Base-by-base conservation (phyloP, 176 grass and related monocot genomes). In the Oryza coarctata region DNA sequence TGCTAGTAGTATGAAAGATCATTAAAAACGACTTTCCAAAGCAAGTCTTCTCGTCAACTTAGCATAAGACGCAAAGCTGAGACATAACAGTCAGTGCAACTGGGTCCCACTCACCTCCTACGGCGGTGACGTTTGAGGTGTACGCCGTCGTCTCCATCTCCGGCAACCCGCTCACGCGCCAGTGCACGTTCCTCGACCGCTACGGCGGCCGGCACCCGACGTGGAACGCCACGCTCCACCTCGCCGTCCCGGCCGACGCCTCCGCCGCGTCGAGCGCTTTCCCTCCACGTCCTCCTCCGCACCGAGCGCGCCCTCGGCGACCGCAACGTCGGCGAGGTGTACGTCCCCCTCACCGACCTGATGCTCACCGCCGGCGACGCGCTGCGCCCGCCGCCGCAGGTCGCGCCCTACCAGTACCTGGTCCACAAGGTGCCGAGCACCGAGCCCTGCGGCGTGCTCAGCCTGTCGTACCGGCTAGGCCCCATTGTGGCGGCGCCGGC, bases 261-360 rank as follows among this genome's bases (percentile, higher is more conserved):
- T 79, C 67, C 34, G 35, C 25, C 58, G 61, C 23, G 61, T 80
- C n/a, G n/a, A n/a, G n/a, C n/a, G n/a, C n/a, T n/a, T n/a, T n/a
- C 34, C 74, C 57, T 92, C 45, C 75, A 81, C 77, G 55, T 92
- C 18, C 57, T 87, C 39, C 76, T 92, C 70, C 90, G 90, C 73
- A 44, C 87, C 12, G 76, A 89, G 50, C 84, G 87, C 65, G 26
- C 74, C 25, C 58, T 89, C 30, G 80, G 87, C 32, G 84, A 89
- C 84, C 80, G 84, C 23, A 44, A 92, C 34, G 66, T 92, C 28
- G 90, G 90, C 23, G 80, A 78, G 73, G 80, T 83, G 30, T 26
- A 18, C 33, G 3, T 88, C 7, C 86, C 74, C 15, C 67, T 88
- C 3, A 32, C 43, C 40, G 86, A 88, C 40, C 86, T 88, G 7